phyloP scores from a whole-genome alignment of 768 basidiomycete genomes.

The Pulveroboletus sp. region DNA sequence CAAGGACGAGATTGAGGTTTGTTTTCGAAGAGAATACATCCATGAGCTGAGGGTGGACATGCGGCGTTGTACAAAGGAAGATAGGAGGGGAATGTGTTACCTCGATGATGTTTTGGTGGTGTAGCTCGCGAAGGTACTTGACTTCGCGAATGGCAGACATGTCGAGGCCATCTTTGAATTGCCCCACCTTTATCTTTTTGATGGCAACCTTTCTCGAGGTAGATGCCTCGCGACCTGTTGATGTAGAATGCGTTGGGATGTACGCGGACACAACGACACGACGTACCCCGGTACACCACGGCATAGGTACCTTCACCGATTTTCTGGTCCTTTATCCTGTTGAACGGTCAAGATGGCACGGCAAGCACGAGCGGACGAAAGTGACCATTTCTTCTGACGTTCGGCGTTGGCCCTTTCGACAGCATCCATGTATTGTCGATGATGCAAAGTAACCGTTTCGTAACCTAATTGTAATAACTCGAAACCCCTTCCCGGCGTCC shows the following conservation, averaged over 20 bases:
- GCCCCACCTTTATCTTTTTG: conserved; percentile 96
- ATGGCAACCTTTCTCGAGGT: conserved; percentile 90
- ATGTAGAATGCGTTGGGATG: conserved; percentile 1
- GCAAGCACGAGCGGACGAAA: neutral
- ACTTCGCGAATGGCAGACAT: conserved; percentile 99
- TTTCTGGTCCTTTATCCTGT: conserved; percentile 78
- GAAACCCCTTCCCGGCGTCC: neutral
- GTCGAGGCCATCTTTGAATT: conserved; percentile 96
- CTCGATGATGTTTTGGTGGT: conserved; percentile 94
- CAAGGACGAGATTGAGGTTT: conserved; percentile 95
- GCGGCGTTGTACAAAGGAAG: neutral
- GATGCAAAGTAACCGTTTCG: neutral
- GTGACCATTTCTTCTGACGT: conserved; percentile 66
- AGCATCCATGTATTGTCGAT: conserved; percentile 57
- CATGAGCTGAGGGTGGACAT: conserved; percentile 59
- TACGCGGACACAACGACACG: neutral
- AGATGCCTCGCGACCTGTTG: conserved; percentile 64
- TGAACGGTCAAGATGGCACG: conserved; percentile 7
- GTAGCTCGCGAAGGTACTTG: conserved; percentile 91
- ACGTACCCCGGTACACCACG: conserved; percentile 86
- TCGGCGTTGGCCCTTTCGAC: conserved; percentile 78
- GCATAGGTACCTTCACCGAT: conserved; percentile 94
- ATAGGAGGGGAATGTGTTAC: conserved; percentile 37
- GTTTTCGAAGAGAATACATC: conserved; percentile 97
- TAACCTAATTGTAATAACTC: too few species aligned